Base-by-base conservation (phyloP, 495 filamentous ascomycete genomes). In the Annulohypoxylon moriforme region DNA sequence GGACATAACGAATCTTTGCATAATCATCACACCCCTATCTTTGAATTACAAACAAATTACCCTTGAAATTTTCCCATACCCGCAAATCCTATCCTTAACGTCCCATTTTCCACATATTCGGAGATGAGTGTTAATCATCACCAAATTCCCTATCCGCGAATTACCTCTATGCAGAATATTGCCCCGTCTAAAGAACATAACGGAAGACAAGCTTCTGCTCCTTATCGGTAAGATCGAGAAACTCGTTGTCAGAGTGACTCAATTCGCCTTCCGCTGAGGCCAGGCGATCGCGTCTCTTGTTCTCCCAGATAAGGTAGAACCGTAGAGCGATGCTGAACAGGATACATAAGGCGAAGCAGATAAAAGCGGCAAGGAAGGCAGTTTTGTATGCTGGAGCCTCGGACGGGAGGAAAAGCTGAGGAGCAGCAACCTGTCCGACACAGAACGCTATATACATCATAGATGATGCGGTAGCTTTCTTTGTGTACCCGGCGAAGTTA, bases 401-500 rank as follows among this genome's bases (percentile, higher is more conserved):
- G 14, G 16, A 44, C 11, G 70, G 31, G 29, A 73, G 24, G 16
- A 73, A 73, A 16, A 69, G 60, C 22, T 71, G 74, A 52, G 75
- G 78, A 75, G 85, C 86, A 29, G 86, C 84, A 57, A 88, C 87
- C 55, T 87, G 88, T 5, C 87, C 87, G 1, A 80, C 83, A 67
- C 87, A 89, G 66, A 89, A 90, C 0, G 80, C 84, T 33, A 92
- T 87, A 20, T 92, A 77, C 67, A 89, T 90, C 31, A 92, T 68
- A 25, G 65, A 49, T 1, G 60, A 64, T 24, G 91, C 88, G 0
- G 89, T 91, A 0, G 88, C 91, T 77, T 91, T 91, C 80, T 91
- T 91, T 1, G 90, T 91, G 66, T 90, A 91, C 1, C 89, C 89
- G 0, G 89, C 86, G 13, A 91, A 85, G 72, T 92, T 91, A 20